Conservation (phyloP, 148 eudicot genomes). For the Rheum nobile region DNA sequence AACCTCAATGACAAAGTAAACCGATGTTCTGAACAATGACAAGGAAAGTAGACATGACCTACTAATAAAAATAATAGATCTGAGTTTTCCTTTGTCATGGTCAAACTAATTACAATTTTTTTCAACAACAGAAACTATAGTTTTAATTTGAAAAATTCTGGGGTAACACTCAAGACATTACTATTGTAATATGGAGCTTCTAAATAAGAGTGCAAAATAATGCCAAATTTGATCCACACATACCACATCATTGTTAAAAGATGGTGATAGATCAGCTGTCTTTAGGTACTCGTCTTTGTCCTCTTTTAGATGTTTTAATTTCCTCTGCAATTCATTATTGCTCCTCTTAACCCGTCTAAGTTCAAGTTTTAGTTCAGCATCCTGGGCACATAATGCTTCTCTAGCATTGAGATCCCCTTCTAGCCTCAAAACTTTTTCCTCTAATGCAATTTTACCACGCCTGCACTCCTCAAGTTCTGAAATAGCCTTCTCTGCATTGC, state of each 20-base stretch:
- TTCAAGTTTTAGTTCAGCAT: slow-evolving; percentile 55
- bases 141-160: background rate
- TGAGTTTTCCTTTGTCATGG: background rate
- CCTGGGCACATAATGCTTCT: slow-evolving; percentile 36
- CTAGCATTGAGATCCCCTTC: slow-evolving; percentile 48
- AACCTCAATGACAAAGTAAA: background rate
- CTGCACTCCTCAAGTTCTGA: slow-evolving; percentile 61
- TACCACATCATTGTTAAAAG: background rate
- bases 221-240: slow-evolving; percentile 7
- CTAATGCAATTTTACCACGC: slow-evolving; percentile 26
- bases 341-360: slow-evolving; percentile 35
- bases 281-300: slow-evolving; percentile 41
- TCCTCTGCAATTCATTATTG: slow-evolving; percentile 42
- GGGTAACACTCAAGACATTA: background rate
- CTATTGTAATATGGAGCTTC: background rate
- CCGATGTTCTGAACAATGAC: background rate
- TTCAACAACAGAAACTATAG: background rate
- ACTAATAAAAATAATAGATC: background rate
- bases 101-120: background rate
- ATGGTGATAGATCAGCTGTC: slow-evolving; percentile 19
- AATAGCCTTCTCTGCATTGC: slow-evolving; percentile 30
- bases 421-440: slow-evolving; percentile 51
- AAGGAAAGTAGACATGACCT: background rate
- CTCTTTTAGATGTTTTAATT: slow-evolving; percentile 47
- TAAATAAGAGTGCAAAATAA: slow-evolving; percentile 6